Evolutionary conservation across 257 asterid species (phyloP).

Genomic region (Anisodus tanguticus): DNA sequence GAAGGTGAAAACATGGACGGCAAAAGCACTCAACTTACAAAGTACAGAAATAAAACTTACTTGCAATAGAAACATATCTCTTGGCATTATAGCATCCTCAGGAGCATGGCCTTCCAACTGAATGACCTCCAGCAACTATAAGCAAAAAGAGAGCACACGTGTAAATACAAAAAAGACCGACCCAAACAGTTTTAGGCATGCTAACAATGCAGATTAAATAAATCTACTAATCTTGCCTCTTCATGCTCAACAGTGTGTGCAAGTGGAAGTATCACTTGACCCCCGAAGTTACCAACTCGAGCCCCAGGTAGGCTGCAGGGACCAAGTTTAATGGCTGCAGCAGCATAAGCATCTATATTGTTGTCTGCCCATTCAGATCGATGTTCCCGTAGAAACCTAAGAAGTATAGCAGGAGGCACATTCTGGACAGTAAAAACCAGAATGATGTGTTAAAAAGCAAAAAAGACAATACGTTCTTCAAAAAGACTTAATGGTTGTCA

Average conservation of each 20-base stretch:
- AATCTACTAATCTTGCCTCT: slow-evolving; percentile 63
- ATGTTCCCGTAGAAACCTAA: slow-evolving; percentile 82
- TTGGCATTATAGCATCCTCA: slow-evolving; percentile 70
- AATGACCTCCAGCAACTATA: slow-evolving; percentile 83
- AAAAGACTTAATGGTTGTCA: too few relatives aligned
- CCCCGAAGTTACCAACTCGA: slow-evolving; percentile 65
- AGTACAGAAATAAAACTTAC: slow-evolving; percentile 40
- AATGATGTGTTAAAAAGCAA: background rate
- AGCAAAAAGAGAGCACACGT: slow-evolving; percentile 30
- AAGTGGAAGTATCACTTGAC: slow-evolving; percentile 85
- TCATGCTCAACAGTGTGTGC: slow-evolving; percentile 89
- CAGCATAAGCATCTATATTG: slow-evolving; percentile 77
- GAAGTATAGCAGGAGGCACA: slow-evolving; percentile 89
- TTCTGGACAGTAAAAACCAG: slow-evolving; percentile 51
- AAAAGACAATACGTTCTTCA: background rate
- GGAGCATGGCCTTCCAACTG: slow-evolving; percentile 78
- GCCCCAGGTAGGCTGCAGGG: slow-evolving; percentile 66
- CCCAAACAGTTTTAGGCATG: slow-evolving; percentile 9
- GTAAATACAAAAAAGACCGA: background rate
- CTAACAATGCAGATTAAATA: background rate
- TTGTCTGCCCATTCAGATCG: slow-evolving; percentile 96
- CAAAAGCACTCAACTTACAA: background rate
- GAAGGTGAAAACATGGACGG: background rate
- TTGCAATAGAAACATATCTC: slow-evolving; percentile 84
- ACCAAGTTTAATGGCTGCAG: slow-evolving; percentile 73